phyloP scores from a whole-genome alignment of 2,329 filamentous ascomycete genomes.

The Colletotrichum filicis region DNA sequence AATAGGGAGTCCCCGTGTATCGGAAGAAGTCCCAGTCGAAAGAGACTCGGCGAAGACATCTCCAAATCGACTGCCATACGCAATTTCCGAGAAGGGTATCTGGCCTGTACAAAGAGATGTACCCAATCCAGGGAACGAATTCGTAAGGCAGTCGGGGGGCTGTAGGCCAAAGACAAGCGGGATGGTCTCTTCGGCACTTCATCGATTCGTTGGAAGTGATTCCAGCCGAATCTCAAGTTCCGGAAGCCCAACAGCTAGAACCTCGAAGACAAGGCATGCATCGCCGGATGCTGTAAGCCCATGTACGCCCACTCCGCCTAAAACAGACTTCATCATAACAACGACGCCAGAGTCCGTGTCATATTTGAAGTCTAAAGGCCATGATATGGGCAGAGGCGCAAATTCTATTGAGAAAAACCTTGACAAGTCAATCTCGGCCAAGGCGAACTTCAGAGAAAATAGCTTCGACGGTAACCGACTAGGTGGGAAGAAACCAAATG shows the following conservation, averaged over 20 bases:
- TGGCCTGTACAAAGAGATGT: not conserved
- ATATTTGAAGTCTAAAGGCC: too few species aligned
- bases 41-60: constrained; percentile 42
- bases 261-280: not conserved
- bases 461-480: not conserved
- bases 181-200: constrained; percentile 9
- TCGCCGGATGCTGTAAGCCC: not conserved
- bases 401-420: not conserved
- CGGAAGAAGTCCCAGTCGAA: constrained; percentile 40
- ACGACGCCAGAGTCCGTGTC: not conserved
- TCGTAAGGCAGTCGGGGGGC: not conserved
- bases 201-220: constrained; percentile 5
- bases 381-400: not conserved
- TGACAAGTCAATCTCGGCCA: not conserved
- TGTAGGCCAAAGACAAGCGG: not conserved
- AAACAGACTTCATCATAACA: not conserved
- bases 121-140: not conserved
- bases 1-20: constrained; percentile 33
- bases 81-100: not conserved
- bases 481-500: not conserved
- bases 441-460: not conserved
- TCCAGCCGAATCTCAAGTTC: not conserved
- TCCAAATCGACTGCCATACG: not conserved
- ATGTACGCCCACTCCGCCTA: not conserved
- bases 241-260: not conserved